These are phyloP conservation scores for Penicillium frequentans DNA, from an alignment of 2,329 filamentous ascomycete species.

Conservation along the genomic window DNA sequence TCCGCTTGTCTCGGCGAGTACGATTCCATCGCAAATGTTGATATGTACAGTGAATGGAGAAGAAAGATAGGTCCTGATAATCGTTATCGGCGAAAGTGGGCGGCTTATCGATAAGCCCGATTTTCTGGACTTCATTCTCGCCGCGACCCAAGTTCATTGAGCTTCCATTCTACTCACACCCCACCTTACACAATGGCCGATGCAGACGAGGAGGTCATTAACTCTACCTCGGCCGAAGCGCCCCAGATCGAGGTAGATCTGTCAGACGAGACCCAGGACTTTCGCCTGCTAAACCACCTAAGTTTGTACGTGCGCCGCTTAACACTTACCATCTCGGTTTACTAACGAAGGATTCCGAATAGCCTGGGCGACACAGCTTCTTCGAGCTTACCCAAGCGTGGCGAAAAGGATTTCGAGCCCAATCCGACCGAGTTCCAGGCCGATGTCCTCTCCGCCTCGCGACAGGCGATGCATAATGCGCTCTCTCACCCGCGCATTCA, in stretches of 20 bases:
- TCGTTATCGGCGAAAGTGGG: background rate
- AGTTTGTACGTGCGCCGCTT: conserved; percentile 43
- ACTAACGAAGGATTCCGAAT: conserved; percentile 5
- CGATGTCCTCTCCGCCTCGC: conserved; percentile 73
- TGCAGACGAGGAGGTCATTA: conserved; percentile 44
- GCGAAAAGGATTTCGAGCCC: conserved; percentile 96
- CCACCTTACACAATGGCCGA: conserved; percentile 39
- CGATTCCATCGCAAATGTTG: background rate
- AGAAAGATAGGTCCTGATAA: background rate
- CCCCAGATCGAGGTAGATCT: conserved; percentile 59
- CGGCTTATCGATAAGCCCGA: conserved; percentile 27
- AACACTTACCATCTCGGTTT: conserved; percentile 33
- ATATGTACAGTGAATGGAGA: background rate
- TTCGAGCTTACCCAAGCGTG: conserved; percentile 72
- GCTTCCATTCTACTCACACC: background rate
- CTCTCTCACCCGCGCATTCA: conserved; percentile 76
- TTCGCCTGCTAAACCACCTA: conserved; percentile 67
- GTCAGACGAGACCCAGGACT: conserved; percentile 83
- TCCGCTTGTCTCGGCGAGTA: background rate
- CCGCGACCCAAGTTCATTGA: background rate
- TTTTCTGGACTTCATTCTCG: conserved; percentile 1
- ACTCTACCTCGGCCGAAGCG: conserved; percentile 28
- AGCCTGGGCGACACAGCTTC: conserved; percentile 36
- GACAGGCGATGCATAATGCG: conserved; percentile 85
- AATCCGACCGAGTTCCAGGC: conserved; percentile 84